phyloP scores from a whole-genome alignment of 768 basidiomycete species.

The Boletus vermiculosoides region DNA sequence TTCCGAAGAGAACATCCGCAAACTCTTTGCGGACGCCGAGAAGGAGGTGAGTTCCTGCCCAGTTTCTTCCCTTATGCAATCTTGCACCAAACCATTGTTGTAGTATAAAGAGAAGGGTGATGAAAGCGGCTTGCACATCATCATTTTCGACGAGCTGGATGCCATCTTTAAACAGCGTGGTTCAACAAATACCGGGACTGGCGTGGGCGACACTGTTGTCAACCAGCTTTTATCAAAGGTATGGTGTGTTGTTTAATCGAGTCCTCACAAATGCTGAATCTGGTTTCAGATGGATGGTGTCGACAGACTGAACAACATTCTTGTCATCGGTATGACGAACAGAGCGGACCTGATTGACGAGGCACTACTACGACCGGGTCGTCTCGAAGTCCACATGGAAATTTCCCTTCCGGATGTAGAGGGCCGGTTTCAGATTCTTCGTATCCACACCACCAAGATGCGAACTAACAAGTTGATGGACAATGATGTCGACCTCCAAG shows the following conservation, averaged over 20 bases:
- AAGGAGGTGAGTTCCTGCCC: conserved; percentile 65
- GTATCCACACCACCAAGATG: conserved; percentile 96
- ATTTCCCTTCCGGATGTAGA: conserved; percentile 95
- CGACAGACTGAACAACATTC: conserved; percentile 97
- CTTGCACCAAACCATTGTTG: background rate
- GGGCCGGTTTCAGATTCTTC: conserved; percentile 90
- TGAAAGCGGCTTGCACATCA: conserved; percentile 96
- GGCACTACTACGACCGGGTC: conserved; percentile 93
- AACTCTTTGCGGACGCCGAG: conserved; percentile 97
- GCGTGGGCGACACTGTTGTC: conserved; percentile 98
- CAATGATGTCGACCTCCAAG: conserved; percentile 72
- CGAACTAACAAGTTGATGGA: conserved; percentile 89
- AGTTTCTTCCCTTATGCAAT: background rate
- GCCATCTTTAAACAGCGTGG: conserved; percentile 99
- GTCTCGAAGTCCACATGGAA: conserved; percentile 99
- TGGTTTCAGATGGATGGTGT: conserved; percentile 92
- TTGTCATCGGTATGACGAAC: conserved; percentile 99
- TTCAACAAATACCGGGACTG: conserved; percentile 85
- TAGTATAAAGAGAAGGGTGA: conserved; percentile 98
- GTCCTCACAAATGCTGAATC: conserved; percentile 10
- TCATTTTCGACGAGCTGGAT: conserved; percentile 98
- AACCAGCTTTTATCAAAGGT: conserved; percentile 98
- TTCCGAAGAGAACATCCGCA: conserved; percentile 96
- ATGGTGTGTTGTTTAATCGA: background rate
- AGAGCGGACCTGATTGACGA: conserved; percentile 99